Evolutionary conservation across 306 rosid genomes (phyloP).

Genomic region (Ormosia semicastrata): DNA sequence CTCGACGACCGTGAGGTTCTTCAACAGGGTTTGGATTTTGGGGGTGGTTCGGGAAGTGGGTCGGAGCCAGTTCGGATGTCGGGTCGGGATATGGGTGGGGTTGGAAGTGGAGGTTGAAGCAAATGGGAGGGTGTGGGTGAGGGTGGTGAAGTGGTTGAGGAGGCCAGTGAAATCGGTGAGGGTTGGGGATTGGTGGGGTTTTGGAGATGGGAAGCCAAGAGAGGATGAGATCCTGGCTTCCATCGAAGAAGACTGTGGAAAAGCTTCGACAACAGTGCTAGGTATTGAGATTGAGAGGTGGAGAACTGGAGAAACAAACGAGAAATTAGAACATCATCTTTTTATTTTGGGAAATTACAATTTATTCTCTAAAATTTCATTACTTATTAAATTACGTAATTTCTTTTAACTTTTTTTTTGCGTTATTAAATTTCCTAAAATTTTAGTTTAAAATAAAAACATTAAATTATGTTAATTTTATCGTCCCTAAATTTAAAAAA

Average conservation of each 20-base stretch:
- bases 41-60: slow-evolving; percentile 35
- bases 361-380: no score
- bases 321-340: not conserved
- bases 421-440: no score
- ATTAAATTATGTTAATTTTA: no score
- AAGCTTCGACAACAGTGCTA: no score
- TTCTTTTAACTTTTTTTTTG: no score
- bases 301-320: not conserved
- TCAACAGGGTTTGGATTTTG: slow-evolving; percentile 42
- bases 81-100: no score
- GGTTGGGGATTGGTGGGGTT: slow-evolving; percentile 17
- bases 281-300: not conserved
- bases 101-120: slow-evolving; percentile 43
- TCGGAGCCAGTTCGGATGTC: no score
- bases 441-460: no score
- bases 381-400: no score
- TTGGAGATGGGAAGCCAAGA: slow-evolving; percentile 59
- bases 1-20: slow-evolving; percentile 67
- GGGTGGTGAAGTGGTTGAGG: slow-evolving; percentile 37
- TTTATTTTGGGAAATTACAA: no score
- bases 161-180: slow-evolving; percentile 49
- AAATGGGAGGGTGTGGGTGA: slow-evolving; percentile 26
- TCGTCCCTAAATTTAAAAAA: no score
- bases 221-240: slow-evolving; percentile 72
- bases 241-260: slow-evolving; percentile 28